A percentile compares a stretch with the other conserved stretches of the same genome.
phyloP scores from a whole-genome alignment of 2,329 filamentous ascomycete species.

The Cladosporium colombiae region DNA sequence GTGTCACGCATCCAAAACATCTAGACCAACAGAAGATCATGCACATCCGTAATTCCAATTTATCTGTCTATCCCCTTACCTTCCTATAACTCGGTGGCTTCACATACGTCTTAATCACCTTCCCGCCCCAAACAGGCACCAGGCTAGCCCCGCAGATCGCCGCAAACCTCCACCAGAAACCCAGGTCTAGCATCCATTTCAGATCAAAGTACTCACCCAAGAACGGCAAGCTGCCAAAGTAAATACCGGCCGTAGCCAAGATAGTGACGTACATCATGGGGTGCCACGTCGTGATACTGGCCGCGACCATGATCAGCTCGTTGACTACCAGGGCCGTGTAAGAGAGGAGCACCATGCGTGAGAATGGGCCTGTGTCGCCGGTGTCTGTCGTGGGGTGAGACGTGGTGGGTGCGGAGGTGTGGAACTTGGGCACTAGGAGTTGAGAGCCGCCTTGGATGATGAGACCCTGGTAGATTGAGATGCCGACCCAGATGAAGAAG shows the following conservation, averaged over 20 bases:
- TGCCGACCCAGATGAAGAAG: constrained; percentile 95
- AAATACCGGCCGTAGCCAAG: constrained; percentile 78
- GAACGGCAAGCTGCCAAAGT: constrained; percentile 80
- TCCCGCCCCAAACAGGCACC: constrained; percentile 83
- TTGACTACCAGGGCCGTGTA: constrained; percentile 93
- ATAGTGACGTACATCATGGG: constrained; percentile 85
- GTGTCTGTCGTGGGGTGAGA: constrained; percentile 22
- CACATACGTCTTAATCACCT: constrained; percentile 79
- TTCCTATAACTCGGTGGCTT: constrained; percentile 94
- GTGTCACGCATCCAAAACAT: neutral
- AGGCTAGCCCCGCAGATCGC: constrained; percentile 79
- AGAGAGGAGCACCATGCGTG: constrained; percentile 78
- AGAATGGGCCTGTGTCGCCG: constrained; percentile 34
- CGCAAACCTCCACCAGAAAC: constrained; percentile 83
- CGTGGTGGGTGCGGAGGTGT: constrained; percentile 34
- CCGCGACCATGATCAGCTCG: constrained; percentile 94
- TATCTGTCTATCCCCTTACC: constrained; percentile 51
- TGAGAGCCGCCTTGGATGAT: constrained; percentile 96
- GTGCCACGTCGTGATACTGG: constrained; percentile 97
- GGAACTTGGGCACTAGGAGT: constrained; percentile 75
- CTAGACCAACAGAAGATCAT: neutral
- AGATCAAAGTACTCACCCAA: constrained; percentile 89
- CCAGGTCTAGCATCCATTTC: constrained; percentile 72
- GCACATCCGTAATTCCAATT: neutral
- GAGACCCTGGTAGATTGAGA: constrained; percentile 91